Conservation (phyloP, 805 yeast genomes). For the Ogataea ramenticola region DNA sequence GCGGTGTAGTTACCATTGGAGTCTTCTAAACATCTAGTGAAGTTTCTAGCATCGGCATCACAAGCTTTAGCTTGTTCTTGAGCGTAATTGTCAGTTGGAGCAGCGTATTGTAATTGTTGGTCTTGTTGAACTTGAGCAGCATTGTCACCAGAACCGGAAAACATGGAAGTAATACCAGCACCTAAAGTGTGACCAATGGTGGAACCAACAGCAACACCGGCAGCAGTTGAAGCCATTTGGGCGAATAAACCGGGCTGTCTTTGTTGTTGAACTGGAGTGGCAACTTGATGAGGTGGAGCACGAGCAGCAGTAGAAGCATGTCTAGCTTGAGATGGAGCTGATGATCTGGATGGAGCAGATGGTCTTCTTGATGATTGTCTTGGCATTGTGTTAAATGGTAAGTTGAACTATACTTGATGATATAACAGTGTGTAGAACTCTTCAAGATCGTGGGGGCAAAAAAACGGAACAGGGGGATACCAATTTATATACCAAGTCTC, state of each 20-base stretch:
- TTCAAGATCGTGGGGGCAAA: too few species aligned
- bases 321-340: constrained; percentile 47
- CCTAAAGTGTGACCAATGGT: constrained; percentile 96
- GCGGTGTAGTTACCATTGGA: constrained; percentile 94
- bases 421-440: too few species aligned
- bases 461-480: too few species aligned
- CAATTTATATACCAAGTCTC: background rate
- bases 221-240: constrained; percentile 98
- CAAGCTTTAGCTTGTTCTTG: constrained; percentile 44
- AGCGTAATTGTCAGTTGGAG: constrained; percentile 58
- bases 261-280: constrained; percentile 45
- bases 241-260: constrained; percentile 82
- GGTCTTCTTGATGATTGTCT: constrained; percentile 32
- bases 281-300: constrained; percentile 39
- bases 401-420: background rate
- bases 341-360: constrained; percentile 36
- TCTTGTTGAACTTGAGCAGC: constrained; percentile 37
- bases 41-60: constrained; percentile 89
- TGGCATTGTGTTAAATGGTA: constrained; percentile 16
- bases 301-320: constrained; percentile 75
- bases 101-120: constrained; percentile 24
- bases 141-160: constrained; percentile 67
- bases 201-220: constrained; percentile 99
- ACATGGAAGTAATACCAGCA: constrained; percentile 86
- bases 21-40: constrained; percentile 92